Evolutionary conservation across 495 filamentous ascomycete species (phyloP).

Genomic region (Daldinia caldariorum): DNA sequence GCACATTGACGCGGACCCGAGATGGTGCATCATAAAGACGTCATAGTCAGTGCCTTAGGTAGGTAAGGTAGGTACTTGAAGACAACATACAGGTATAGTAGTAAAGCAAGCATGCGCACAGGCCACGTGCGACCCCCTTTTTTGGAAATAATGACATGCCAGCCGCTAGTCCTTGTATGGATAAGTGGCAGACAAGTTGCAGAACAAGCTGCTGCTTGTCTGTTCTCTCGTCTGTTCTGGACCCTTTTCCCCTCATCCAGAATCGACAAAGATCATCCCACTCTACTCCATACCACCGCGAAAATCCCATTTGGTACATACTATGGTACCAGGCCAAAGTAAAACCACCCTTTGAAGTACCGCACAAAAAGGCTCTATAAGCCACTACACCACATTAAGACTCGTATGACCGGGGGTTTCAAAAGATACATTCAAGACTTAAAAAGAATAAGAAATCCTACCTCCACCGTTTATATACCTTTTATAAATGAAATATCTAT

Average conservation of each 20-base stretch:
- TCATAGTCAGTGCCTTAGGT: constrained; percentile 41
- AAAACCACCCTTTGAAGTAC: too few relatives aligned
- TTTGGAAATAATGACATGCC: constrained; percentile 38
- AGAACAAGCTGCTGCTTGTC: constrained; percentile 16
- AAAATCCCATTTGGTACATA: constrained; percentile 17
- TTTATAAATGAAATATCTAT: too few relatives aligned
- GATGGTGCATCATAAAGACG: constrained; percentile 38
- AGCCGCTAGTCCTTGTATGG: constrained; percentile 21
- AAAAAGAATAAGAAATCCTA: too few relatives aligned
- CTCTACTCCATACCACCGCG: constrained; percentile 22
- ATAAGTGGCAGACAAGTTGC: constrained; percentile 10
- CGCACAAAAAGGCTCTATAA: too few relatives aligned
- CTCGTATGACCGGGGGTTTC: too few relatives aligned
- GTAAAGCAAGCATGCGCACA: constrained; percentile 22
- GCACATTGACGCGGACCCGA: constrained; percentile 39
- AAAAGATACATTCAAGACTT: too few relatives aligned
- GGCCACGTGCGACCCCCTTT: constrained; percentile 31
- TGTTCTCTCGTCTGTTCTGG: constrained; percentile 32
- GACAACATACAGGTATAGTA: constrained; percentile 16
- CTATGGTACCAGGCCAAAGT: too few relatives aligned
- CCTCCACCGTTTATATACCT: too few relatives aligned
- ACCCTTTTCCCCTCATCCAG: constrained; percentile 44
- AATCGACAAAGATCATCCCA: constrained; percentile 43
- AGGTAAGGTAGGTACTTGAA: too few relatives aligned
- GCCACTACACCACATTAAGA: too few relatives aligned